Conservation (phyloP, 805 yeast genomes). For the Candida pseudofarinosa region DNA sequence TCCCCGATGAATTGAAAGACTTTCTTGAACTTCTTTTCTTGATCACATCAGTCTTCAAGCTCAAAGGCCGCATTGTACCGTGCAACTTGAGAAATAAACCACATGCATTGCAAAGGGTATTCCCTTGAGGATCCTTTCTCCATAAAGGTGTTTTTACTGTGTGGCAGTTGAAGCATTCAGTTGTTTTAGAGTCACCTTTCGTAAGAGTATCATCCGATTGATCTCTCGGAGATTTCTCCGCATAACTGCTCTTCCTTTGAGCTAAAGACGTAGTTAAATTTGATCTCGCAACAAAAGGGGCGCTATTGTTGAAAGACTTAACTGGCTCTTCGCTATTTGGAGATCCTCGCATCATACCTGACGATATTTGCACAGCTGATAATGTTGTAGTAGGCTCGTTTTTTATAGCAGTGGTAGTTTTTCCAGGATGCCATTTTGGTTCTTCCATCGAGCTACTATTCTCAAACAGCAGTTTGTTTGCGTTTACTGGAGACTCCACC, state of each 20-base stretch:
- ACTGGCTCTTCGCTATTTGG: background rate
- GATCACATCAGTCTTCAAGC: conserved; percentile 54
- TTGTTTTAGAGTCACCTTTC: conserved; percentile 10
- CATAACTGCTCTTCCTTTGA: background rate
- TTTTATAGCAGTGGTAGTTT: background rate
- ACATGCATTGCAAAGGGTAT: conserved; percentile 62
- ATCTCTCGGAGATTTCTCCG: background rate
- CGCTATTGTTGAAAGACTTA: conserved; percentile 1
- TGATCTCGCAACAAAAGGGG: conserved; percentile 11
- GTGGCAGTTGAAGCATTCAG: conserved; percentile 55
- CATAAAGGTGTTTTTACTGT: conserved; percentile 60
- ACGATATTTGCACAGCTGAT: conserved; percentile 13
- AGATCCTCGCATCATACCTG: background rate
- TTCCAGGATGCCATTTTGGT: background rate
- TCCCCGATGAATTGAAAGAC: conserved; percentile 7
- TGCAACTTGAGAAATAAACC: conserved; percentile 58
- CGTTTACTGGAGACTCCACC: conserved; percentile 20
- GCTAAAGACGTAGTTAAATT: conserved; percentile 14
- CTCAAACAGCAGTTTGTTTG: background rate
- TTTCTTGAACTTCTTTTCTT: conserved; percentile 51
- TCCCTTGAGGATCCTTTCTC: conserved; percentile 57
- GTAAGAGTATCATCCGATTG: conserved; percentile 1
- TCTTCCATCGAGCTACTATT: background rate
- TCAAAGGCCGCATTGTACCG: conserved; percentile 58
- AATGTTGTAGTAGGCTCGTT: conserved; percentile 15